A percentile compares a stretch with the other conserved stretches of the same genome.
Conservation (phyloP, 129 eudicot species). For the sunflower (Helianthus annuus) region HanXRQr2.0-SUNRISE NC_035449.2:12751153-12751652, state of each 20-base stretch:
- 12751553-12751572: constrained; percentile 57
- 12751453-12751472: constrained; percentile 40
- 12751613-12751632: constrained; percentile 60
- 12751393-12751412: constrained; percentile 6
- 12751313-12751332: not conserved
- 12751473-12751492: constrained; percentile 41
- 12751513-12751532: constrained; percentile 61
- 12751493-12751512: constrained; percentile 55
- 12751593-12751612: constrained; percentile 50
- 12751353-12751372: not conserved
- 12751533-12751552: constrained; percentile 64
- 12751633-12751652: constrained; percentile 24
- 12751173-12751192: too few species aligned
- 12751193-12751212: too few species aligned
- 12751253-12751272: too few species aligned
- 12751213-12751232: too few species aligned
- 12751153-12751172: too few species aligned
- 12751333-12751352: not conserved
- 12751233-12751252: too few species aligned
- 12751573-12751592: constrained; percentile 79
- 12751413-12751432: constrained; percentile 25
- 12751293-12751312: not conserved
- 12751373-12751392: not conserved
- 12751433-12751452: constrained; percentile 31
- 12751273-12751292: too few species aligned